phyloP scores from a whole-genome alignment of 768 basidiomycete genomes.

The Cyclocybe cylindracea region DNA sequence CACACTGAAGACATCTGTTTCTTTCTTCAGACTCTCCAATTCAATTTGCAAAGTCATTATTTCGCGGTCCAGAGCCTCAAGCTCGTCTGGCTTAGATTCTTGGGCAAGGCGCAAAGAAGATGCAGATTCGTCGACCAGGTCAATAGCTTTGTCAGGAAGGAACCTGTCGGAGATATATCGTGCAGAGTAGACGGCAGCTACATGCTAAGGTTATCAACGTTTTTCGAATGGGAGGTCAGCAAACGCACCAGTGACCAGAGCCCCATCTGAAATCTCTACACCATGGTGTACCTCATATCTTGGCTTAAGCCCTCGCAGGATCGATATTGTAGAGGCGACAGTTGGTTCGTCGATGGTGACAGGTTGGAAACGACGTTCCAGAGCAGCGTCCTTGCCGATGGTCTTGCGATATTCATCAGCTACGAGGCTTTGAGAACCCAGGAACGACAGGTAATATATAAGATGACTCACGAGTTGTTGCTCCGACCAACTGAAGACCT shows the following conservation, averaged over 20 bases:
- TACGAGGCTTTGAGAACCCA: constrained; percentile 22
- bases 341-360: constrained; percentile 88
- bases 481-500: constrained; percentile 86
- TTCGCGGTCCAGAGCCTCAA: constrained; percentile 81
- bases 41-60: constrained; percentile 90
- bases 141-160: constrained; percentile 90
- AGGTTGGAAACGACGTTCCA: constrained; percentile 90
- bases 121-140: constrained; percentile 92
- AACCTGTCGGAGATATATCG: constrained; percentile 87
- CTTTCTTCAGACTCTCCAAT: constrained; percentile 85
- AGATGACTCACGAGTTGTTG: constrained; percentile 73
- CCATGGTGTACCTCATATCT: constrained; percentile 93
- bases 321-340: constrained; percentile 81
- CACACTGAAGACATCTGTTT: constrained; percentile 80
- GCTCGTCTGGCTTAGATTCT: constrained; percentile 83
- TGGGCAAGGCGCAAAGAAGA: constrained; percentile 85
- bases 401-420: constrained; percentile 90
- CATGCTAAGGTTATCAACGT: not conserved
- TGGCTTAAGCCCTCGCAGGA: constrained; percentile 82
- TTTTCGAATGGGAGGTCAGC: not conserved
- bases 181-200: constrained; percentile 82
- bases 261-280: constrained; percentile 86
- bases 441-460: not conserved
- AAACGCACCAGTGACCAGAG: constrained; percentile 76
- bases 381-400: constrained; percentile 89